Evolutionary conservation across 2,329 filamentous ascomycete species (phyloP).

Genomic region (Pseudopithomyces chartarum): DNA sequence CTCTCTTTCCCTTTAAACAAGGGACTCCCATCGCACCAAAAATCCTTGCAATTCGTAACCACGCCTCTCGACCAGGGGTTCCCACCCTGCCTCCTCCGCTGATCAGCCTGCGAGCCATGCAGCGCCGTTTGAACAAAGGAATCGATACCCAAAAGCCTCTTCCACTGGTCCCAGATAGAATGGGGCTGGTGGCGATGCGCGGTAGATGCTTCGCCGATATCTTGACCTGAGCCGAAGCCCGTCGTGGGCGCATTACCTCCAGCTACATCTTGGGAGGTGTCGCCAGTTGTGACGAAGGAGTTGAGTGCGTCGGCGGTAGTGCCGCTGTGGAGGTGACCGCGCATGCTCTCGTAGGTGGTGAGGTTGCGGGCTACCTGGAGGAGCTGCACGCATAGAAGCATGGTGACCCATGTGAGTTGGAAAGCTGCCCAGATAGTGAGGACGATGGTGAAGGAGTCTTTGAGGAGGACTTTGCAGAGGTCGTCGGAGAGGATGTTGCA

Average conservation of each 20-base stretch:
- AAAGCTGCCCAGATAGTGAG: slow-evolving; percentile 78
- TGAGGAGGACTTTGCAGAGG: slow-evolving; percentile 77
- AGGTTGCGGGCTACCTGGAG: slow-evolving; percentile 89
- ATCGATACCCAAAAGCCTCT: slow-evolving; percentile 84
- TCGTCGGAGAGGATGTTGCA: slow-evolving; percentile 79
- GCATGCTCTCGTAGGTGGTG: slow-evolving; percentile 98
- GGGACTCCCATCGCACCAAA: slow-evolving; percentile 90
- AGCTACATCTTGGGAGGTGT: slow-evolving; percentile 62
- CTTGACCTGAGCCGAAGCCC: slow-evolving; percentile 68
- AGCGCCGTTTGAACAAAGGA: slow-evolving; percentile 91
- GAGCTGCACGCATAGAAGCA: slow-evolving; percentile 93
- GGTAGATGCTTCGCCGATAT: slow-evolving; percentile 44
- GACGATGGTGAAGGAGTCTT: slow-evolving; percentile 83
- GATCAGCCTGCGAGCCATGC: slow-evolving; percentile 64
- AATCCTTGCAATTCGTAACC: slow-evolving; percentile 90
- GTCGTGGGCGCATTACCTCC: slow-evolving; percentile 43
- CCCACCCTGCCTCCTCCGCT: slow-evolving; percentile 49
- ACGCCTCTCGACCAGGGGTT: slow-evolving; percentile 89
- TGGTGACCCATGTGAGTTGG: slow-evolving; percentile 94
- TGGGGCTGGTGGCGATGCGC: slow-evolving; percentile 50
- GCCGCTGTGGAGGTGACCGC: slow-evolving; percentile 68
- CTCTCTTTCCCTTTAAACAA: slow-evolving; percentile 76
- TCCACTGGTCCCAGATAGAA: slow-evolving; percentile 79
- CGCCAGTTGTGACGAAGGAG: slow-evolving; percentile 75
- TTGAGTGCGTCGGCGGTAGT: slow-evolving; percentile 65